Conservation (phyloP, 257 asterid genomes). For the Solanum megistacrolobum region DNA sequence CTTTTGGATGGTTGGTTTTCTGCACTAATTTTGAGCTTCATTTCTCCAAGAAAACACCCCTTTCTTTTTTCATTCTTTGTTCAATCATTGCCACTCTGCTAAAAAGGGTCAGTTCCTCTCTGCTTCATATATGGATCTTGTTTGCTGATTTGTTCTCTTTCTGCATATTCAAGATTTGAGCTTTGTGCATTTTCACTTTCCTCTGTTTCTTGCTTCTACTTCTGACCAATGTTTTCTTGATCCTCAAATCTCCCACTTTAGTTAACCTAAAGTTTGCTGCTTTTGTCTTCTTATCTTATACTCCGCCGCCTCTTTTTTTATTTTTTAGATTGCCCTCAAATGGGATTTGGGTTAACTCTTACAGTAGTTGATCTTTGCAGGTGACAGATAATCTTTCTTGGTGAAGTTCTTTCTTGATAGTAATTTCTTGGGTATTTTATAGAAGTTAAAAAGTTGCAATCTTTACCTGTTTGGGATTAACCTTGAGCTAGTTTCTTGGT, state of each 20-base stretch:
- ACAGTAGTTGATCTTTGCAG: background rate
- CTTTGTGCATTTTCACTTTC: background rate
- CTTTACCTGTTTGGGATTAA: background rate
- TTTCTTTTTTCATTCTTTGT: background rate
- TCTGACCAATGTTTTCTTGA: background rate
- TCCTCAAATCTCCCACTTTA: background rate
- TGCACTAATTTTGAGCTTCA: background rate
- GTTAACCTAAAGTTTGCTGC: background rate
- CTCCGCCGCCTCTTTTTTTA: background rate
- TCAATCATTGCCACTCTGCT: background rate
- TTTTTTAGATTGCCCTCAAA: background rate
- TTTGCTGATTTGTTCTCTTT: background rate
- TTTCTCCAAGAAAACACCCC: background rate
- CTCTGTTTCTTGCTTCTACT: background rate
- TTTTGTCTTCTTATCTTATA: background rate
- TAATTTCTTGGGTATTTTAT: background rate
- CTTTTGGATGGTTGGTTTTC: background rate
- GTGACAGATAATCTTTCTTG: background rate
- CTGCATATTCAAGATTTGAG: background rate
- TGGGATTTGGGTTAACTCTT: background rate
- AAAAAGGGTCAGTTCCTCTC: background rate
- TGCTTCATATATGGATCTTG: background rate
- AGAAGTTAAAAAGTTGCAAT: background rate
- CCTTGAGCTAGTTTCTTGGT: conserved; percentile 3
- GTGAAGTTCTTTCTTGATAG: background rate